These are phyloP conservation scores for Paramecium octaurelia DNA, from an alignment of 73 alveolate genomes.

Conservation along the genomic window DNA sequence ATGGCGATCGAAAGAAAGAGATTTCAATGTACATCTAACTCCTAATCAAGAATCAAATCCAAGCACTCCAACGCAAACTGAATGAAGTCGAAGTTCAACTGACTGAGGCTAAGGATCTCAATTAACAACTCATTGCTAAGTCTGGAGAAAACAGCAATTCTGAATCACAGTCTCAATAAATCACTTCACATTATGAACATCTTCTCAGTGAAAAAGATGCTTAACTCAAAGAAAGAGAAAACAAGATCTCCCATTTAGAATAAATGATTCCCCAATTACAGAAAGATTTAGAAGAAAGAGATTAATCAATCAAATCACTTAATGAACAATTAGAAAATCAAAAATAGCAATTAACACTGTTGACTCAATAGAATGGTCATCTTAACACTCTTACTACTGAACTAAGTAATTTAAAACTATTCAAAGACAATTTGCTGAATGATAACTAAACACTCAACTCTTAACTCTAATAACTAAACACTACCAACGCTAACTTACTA, in stretches of 20 bases:
- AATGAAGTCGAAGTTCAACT: not conserved
- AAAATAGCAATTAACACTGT: not conserved
- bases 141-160: not conserved
- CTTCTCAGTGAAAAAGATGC: not conserved
- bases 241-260: not conserved
- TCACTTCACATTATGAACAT: not conserved
- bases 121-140: not conserved
- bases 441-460: not conserved
- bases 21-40: not conserved
- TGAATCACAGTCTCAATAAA: not conserved
- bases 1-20: conserved; percentile 26
- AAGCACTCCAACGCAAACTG: not conserved
- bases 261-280: not conserved
- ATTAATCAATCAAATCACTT: not conserved
- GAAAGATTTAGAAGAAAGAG: not conserved
- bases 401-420: not conserved
- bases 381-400: not conserved
- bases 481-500: not conserved
- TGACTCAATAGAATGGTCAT: not conserved
- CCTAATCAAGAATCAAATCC: not conserved
- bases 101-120: not conserved
- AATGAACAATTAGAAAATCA: not conserved
- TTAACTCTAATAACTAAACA: not conserved
- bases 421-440: not conserved
- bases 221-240: not conserved